A percentile compares a stretch with the other conserved stretches of the same genome.
These are phyloP conservation scores for Blastobotrys illinoisensis DNA, from an alignment of 1,139 yeast genomes.

Conservation along the genomic window DNA sequence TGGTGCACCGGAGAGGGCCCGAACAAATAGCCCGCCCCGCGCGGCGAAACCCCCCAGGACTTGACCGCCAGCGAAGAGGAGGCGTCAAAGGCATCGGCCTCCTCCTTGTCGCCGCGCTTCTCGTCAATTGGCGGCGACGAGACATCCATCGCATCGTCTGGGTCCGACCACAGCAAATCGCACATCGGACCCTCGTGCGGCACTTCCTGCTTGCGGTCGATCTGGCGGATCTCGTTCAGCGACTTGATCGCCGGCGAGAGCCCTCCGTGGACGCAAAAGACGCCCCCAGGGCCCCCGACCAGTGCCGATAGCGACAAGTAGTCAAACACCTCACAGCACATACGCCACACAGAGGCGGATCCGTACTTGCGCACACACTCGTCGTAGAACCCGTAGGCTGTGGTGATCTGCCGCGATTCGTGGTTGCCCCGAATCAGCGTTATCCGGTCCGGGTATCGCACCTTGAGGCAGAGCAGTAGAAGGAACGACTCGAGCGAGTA, in stretches of 20 bases:
- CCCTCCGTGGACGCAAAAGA: slow-evolving; percentile 96
- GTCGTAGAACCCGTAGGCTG: slow-evolving; percentile 95
- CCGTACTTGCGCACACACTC: slow-evolving; percentile 95
- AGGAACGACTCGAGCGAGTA: slow-evolving; percentile 86
- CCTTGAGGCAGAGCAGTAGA: slow-evolving; percentile 69
- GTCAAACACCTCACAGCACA: slow-evolving; percentile 75
- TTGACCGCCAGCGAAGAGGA: slow-evolving; percentile 5
- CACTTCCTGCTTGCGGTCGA: slow-evolving; percentile 89
- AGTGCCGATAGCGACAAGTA: slow-evolving; percentile 88
- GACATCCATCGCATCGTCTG: slow-evolving; percentile 57
- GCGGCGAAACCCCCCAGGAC: slow-evolving; percentile 87
- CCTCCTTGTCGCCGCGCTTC: neutral
- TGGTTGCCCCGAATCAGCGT: slow-evolving; percentile 93
- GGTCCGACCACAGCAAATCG: slow-evolving; percentile 95
- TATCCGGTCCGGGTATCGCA: slow-evolving; percentile 91
- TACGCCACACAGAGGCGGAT: slow-evolving; percentile 86
- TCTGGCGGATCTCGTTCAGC: slow-evolving; percentile 75
- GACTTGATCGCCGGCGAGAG: slow-evolving; percentile 83
- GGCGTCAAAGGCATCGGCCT: neutral
- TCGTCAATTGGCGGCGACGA: slow-evolving; percentile 2
- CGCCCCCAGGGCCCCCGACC: slow-evolving; percentile 68
- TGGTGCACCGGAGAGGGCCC: slow-evolving; percentile 77
- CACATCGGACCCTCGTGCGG: slow-evolving; percentile 99
- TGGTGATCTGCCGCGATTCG: slow-evolving; percentile 95
- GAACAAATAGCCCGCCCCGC: slow-evolving; percentile 96